Conservation (phyloP, 768 basidiomycete species). For the Rubroboletus pulcherrimus region DNA sequence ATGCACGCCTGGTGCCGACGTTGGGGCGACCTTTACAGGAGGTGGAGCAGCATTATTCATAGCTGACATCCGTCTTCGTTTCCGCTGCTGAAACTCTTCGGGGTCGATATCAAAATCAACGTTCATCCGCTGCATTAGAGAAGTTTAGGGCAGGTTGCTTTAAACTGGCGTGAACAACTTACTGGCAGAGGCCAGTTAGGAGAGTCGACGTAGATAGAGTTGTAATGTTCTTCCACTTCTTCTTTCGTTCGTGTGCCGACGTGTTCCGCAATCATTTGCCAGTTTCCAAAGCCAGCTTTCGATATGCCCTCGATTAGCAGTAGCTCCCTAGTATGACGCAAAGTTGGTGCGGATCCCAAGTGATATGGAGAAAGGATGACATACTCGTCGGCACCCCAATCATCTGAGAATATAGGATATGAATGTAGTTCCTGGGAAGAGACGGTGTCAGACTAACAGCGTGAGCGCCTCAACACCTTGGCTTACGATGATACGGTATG, state of each 20-base stretch:
- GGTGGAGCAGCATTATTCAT: conserved; percentile 59
- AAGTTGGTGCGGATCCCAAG: conserved; percentile 1
- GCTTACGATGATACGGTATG: conserved; percentile 87
- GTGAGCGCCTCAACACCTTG: not conserved
- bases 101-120: conserved; percentile 66
- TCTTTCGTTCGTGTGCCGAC: conserved; percentile 92
- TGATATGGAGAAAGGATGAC: conserved; percentile 23
- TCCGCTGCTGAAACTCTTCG: conserved; percentile 82
- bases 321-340: conserved; percentile 59
- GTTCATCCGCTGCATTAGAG: conserved; percentile 39
- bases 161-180: conserved; percentile 26
- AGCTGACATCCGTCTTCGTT: conserved; percentile 81
- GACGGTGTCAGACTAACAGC: not conserved
- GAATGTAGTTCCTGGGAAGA: conserved; percentile 82
- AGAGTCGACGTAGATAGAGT: conserved; percentile 73
- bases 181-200: conserved; percentile 80
- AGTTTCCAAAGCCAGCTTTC: conserved; percentile 88
- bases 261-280: conserved; percentile 94
- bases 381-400: conserved; percentile 98
- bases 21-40: conserved; percentile 71
- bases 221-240: conserved; percentile 90
- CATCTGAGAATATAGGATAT: conserved; percentile 89
- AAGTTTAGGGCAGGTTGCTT: not conserved
- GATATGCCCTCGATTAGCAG: conserved; percentile 85
- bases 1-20: conserved; percentile 87